Percentiles rank a stretch among this genome's conserved stretches.
phyloP scores from a whole-genome alignment of 305 asterid genomes.

The Coffea humblotiana region DNA sequence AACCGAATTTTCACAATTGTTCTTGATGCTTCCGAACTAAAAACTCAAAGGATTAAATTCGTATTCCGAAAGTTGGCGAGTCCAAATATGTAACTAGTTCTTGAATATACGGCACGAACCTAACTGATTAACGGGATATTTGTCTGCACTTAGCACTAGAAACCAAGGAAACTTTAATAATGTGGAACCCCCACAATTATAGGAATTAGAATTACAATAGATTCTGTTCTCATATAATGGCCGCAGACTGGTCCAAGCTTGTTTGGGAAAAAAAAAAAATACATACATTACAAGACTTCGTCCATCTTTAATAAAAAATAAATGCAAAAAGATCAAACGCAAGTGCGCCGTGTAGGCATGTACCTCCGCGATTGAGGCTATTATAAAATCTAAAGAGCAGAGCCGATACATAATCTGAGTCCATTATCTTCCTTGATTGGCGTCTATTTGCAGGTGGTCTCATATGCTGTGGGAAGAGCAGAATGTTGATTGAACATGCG shows the following conservation, averaged over 20 bases:
- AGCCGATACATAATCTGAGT: background rate
- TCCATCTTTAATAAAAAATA: background rate
- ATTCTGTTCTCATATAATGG: slow-evolving; percentile 3
- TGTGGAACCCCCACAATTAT: background rate
- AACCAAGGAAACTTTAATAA: background rate
- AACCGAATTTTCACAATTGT: background rate
- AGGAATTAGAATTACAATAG: background rate
- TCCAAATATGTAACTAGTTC: background rate
- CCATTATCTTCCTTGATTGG: slow-evolving; percentile 32
- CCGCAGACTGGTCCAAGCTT: slow-evolving; percentile 2
- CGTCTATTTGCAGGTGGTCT: slow-evolving; percentile 13
- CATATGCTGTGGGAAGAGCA: background rate
- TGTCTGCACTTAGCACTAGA: background rate
- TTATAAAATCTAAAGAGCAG: slow-evolving; percentile 8
- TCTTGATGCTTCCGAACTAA: background rate
- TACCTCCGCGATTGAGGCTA: slow-evolving; percentile 30
- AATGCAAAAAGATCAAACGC: background rate
- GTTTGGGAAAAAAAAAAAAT: background rate
- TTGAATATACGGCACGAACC: background rate
- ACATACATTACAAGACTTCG: background rate
- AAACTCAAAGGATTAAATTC: background rate
- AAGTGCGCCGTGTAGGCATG: slow-evolving; percentile 28
- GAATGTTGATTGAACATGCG: slow-evolving; percentile 9
- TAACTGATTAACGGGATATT: background rate
- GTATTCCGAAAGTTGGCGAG: background rate